Evolutionary conservation across 768 basidiomycete species (phyloP).

Genomic region (Neoboletus magnificus): DNA sequence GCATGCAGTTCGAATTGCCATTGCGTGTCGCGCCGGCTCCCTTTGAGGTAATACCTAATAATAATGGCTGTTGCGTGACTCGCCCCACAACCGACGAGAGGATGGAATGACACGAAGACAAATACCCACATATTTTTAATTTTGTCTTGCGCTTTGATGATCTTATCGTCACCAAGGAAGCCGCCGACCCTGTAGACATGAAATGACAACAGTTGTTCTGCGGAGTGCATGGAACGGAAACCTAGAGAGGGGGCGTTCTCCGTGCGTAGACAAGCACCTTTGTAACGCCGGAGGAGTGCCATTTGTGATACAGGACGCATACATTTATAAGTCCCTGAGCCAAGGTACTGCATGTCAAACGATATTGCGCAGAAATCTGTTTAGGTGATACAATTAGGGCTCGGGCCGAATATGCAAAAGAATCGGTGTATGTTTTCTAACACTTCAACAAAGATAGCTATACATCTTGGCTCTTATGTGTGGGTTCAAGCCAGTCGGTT

Average conservation of each 20-base stretch:
- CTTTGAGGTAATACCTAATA: slow-evolving; percentile 24
- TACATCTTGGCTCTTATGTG: neutral
- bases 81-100: neutral
- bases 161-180: slow-evolving; percentile 23
- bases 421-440: neutral
- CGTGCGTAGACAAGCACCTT: neutral
- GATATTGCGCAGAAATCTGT: neutral
- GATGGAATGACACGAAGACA: neutral
- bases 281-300: neutral
- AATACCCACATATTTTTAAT: slow-evolving; percentile 17
- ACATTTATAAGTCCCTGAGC: neutral
- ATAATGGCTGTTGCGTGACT: neutral
- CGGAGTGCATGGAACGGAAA: neutral
- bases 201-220: slow-evolving; percentile 12
- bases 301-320: neutral
- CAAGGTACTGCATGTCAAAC: neutral
- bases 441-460: neutral
- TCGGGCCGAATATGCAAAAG: neutral
- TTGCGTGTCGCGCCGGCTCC: slow-evolving; percentile 11
- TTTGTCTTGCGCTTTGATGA: slow-evolving; percentile 27
- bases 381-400: neutral
- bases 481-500: neutral
- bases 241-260: neutral
- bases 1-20: slow-evolving; percentile 23
- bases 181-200: slow-evolving; percentile 27